Evolutionary conservation across 2,329 filamentous ascomycete genomes (phyloP), one percentile per base, ranked within the genome.

Genomic region (Apiospora koreana): DNA sequence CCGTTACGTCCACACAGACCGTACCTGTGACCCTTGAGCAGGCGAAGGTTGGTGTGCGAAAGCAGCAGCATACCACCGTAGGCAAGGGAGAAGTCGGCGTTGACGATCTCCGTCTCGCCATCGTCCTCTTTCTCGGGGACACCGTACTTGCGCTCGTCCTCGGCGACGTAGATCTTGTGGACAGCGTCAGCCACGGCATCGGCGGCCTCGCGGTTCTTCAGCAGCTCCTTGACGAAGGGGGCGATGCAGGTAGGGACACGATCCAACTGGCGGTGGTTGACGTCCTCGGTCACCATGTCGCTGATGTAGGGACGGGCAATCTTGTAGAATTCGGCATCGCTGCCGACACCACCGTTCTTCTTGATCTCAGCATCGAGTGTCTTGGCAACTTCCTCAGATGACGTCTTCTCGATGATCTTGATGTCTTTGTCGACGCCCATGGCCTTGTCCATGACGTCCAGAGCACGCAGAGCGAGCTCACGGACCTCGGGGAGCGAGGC

Each of bases 21-120:
- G 80, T 99, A 99, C 71, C 96, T 92, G 83, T 98, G 96, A 70
- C 96, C 96, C 86, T 98, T 98, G 77, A 98, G 88, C 10, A 99
- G 90, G 54, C 94, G 92, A 58, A 99, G 86, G 81, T 98, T 98
- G 75, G 96, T 98, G 84, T 98, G 96, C 6, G 94, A 98, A 28
- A 99, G 88, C 72, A 99, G 86, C 75, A 99, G 89, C 95, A 98
- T 98, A 78, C 96, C 96, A 80, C 96, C 96, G 78, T 99, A 99
- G 65, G 95, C 96, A 31, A 99, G 89, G 25, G 96, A 99, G 85
- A 99, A 99, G 79, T 96, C 93, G 64, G 96, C 95, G 77, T 99
- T 98, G 80, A 99, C 96, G 79, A 99, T 97, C 82, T 98, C 96
- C 28, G 92, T 87, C 83, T 99, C 96, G 71, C 94, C 95, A 72